A percentile compares a stretch with the other conserved stretches of the same genome.
phyloP scores from a whole-genome alignment of 805 yeast species.

The Helenozyma baotianmanensis region DNA sequence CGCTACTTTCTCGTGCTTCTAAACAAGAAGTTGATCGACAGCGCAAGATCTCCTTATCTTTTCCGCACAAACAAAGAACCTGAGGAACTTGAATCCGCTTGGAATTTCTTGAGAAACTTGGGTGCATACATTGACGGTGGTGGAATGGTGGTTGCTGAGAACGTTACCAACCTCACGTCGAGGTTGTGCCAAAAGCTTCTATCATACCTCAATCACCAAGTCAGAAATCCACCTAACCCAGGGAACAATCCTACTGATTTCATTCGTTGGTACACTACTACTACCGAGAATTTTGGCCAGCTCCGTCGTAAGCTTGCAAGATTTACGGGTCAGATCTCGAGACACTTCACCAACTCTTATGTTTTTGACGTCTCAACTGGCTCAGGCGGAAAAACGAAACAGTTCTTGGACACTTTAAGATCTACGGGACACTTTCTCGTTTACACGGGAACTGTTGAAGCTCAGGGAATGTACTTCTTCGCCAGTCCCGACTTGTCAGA shows the following conservation, averaged over 20 bases:
- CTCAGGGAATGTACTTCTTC: constrained; percentile 73
- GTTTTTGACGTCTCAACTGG: constrained; percentile 47
- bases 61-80: constrained; percentile 88
- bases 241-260: constrained; percentile 30
- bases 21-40: constrained; percentile 72
- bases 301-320: constrained; percentile 78
- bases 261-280: constrained; percentile 61
- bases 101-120: constrained; percentile 70
- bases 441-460: constrained; percentile 67
- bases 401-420: constrained; percentile 52
- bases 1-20: constrained; percentile 65
- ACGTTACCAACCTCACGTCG: constrained; percentile 60
- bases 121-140: constrained; percentile 80
- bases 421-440: constrained; percentile 71
- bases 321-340: constrained; percentile 62
- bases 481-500: constrained; percentile 59
- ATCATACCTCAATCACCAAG: constrained; percentile 68
- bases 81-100: constrained; percentile 79
- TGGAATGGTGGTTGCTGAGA: constrained; percentile 74
- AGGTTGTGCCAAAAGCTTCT: constrained; percentile 65
- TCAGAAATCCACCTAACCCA: constrained; percentile 50
- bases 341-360: constrained; percentile 70
- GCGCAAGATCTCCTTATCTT: constrained; percentile 55
- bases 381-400: constrained; percentile 43
- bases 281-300: constrained; percentile 68